A percentile compares a stretch with the other conserved stretches of the same genome.
These are phyloP conservation scores for Leucocoprinus birnbaumii DNA, from an alignment of 768 basidiomycete genomes.

Conservation along the genomic window DNA sequence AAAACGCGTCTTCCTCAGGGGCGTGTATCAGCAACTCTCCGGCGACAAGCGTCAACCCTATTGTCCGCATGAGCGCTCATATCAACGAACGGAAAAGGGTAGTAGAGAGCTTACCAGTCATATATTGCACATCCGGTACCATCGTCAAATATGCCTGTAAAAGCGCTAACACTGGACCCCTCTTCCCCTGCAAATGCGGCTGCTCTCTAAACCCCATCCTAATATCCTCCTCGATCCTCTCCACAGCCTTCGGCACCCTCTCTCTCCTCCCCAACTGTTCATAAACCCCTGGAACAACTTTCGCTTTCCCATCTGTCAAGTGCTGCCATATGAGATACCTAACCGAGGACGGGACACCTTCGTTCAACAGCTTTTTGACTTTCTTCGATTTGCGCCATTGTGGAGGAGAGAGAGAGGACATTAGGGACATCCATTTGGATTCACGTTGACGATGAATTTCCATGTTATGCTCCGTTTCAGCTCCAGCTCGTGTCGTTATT, in stretches of 20 bases:
- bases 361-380: slow-evolving; percentile 65
- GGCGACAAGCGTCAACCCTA: slow-evolving; percentile 68
- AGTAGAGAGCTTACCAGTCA: slow-evolving; percentile 41
- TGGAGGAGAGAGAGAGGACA: slow-evolving; percentile 52
- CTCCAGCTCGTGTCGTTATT: slow-evolving; percentile 15
- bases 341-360: slow-evolving; percentile 82
- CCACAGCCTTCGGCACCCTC: slow-evolving; percentile 40
- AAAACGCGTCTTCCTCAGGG: slow-evolving; percentile 88
- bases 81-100: not conserved
- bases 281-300: slow-evolving; percentile 47
- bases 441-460: slow-evolving; percentile 77
- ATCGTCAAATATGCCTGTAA: slow-evolving; percentile 77
- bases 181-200: slow-evolving; percentile 52
- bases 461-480: slow-evolving; percentile 37
- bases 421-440: slow-evolving; percentile 67
- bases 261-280: slow-evolving; percentile 30
- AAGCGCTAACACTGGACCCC: slow-evolving; percentile 53
- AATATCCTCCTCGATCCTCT: slow-evolving; percentile 60
- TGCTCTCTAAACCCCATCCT: slow-evolving; percentile 52
- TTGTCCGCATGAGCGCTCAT: not conserved
- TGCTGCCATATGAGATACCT: slow-evolving; percentile 84
- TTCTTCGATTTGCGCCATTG: slow-evolving; percentile 80
- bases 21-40: slow-evolving; percentile 72
- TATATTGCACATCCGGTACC: slow-evolving; percentile 81
- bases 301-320: slow-evolving; percentile 73